Percentiles rank a stretch among this genome's conserved stretches.
Conservation (phyloP, 202 grass and related monocot species). For the Carex sylvatica region DNA sequence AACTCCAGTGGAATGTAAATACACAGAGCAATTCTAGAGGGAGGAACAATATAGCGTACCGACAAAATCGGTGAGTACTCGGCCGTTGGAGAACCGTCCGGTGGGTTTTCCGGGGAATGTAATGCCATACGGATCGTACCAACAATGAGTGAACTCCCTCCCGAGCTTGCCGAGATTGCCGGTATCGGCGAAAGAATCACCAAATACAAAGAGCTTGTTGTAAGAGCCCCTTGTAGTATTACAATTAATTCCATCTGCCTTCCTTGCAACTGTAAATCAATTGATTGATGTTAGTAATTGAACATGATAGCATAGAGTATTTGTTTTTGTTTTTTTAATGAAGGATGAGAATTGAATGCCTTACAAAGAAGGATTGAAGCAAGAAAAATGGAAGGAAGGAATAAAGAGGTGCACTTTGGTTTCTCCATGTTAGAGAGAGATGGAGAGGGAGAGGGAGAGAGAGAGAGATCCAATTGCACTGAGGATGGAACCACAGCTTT, state of each 20-base stretch:
- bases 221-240: background rate
- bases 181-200: slow-evolving; percentile 85
- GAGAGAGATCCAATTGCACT: background rate
- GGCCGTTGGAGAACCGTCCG: slow-evolving; percentile 76
- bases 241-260: background rate
- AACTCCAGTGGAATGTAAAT: slow-evolving; percentile 8
- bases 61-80: slow-evolving; percentile 74
- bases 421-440: slow-evolving; percentile 19
- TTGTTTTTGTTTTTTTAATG: background rate
- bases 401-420: slow-evolving; percentile 17
- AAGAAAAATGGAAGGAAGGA: slow-evolving; percentile 17
- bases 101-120: slow-evolving; percentile 65
- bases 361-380: slow-evolving; percentile 23
- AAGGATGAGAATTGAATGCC: background rate
- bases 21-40: background rate
- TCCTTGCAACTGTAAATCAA: background rate
- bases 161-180: slow-evolving; percentile 77
- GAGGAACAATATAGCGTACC: slow-evolving; percentile 30
- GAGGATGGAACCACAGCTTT: background rate
- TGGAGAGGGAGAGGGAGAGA: background rate
- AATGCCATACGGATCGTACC: slow-evolving; percentile 71
- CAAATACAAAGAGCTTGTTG: slow-evolving; percentile 63
- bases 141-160: slow-evolving; percentile 55
- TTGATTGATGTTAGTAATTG: background rate
- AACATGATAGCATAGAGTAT: background rate